Base-by-base conservation (phyloP, 768 basidiomycete species). In the Punctularia strigosozonata region DNA sequence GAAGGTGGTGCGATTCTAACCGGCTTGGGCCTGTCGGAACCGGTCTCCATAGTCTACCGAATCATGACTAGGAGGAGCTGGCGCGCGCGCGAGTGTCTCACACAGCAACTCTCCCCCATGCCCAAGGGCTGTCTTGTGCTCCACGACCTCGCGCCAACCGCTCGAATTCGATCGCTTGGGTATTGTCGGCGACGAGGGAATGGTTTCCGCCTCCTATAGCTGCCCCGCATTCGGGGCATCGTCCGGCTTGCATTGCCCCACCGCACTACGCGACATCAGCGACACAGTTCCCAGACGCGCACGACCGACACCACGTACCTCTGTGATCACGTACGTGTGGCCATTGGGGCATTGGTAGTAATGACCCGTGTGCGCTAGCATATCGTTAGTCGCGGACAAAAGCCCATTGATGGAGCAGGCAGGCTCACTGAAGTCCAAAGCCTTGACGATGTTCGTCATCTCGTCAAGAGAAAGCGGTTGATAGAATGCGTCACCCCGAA, bases 401-500 rank as follows among this genome's bases (percentile, higher is more conserved):
- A n/a, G n/a, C n/a, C n/a, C n/a, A n/a, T n/a, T n/a, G n/a, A n/a
- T n/a, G n/a, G n/a, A n/a, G n/a, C n/a, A n/a, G n/a, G 35, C 24
- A 38, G 4, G 14, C 60, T 48, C 43, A 74, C 75, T 49, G 43
- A 77, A 77, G 18, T 53, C 39, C n/a, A 77, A 50, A 0, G 69
- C 69, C 31, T 61, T 62, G 25, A 79, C 62, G 22, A 80, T 62
- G 8, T 53, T 53, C 43, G 64, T 65, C 22, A 63, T 62, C 45
- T 81, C 78, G 4, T 76, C 58, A 32, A 71, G 48, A 10, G 74
- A 73, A 3, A 80, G 53, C 1, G 70, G 56, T 39, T 65, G 45
- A 40, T 80, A 77, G 47, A 74, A 68, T 0, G 63, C 68, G 37
- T 63, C 66, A 34, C 34, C 20, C 8, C 56, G 50, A 25, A 79